Conservation (phyloP, 2,329 filamentous ascomycete species). For the Juglanconis sp. region DNA sequence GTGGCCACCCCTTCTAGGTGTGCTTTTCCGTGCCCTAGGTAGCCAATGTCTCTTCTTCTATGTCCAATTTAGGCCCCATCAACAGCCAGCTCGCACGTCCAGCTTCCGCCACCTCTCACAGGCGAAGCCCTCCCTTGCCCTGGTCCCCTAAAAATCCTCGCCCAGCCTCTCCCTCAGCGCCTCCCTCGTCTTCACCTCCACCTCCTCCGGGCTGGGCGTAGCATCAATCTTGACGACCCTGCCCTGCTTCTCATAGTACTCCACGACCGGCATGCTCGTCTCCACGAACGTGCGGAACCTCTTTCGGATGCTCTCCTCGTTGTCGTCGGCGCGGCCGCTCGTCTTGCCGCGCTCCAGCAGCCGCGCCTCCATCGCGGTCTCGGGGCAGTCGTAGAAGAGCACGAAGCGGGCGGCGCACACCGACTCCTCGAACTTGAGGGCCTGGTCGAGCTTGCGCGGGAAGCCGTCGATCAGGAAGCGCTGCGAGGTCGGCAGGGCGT, state of each 20-base stretch:
- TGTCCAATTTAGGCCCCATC: background rate
- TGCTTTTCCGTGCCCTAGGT: background rate
- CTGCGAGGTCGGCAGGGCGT: constrained; percentile 59
- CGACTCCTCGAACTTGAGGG: constrained; percentile 83
- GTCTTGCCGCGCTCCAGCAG: constrained; percentile 90
- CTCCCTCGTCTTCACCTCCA: constrained; percentile 52
- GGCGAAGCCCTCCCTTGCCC: background rate
- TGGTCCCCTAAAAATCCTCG: constrained; percentile 33
- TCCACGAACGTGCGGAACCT: constrained; percentile 91
- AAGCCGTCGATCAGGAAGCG: constrained; percentile 82
- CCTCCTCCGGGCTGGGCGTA: constrained; percentile 60
- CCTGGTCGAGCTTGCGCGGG: constrained; percentile 96
- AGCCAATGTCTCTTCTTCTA: background rate
- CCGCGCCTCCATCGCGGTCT: constrained; percentile 80
- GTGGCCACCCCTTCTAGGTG: constrained; percentile 4
- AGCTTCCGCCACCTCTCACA: background rate
- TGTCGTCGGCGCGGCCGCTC: constrained; percentile 87
- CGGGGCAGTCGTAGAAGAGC: constrained; percentile 91
- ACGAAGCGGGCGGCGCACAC: constrained; percentile 84
- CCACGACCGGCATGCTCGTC: constrained; percentile 95
- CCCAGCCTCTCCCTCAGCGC: constrained; percentile 49
- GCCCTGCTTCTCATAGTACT: constrained; percentile 73
- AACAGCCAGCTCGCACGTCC: background rate
- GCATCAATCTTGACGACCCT: constrained; percentile 80
- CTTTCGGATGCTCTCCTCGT: constrained; percentile 93